Evolutionary conservation across 2,329 filamentous ascomycete genomes (phyloP).

Genomic region (Pochonia chlamydosporia): DNA sequence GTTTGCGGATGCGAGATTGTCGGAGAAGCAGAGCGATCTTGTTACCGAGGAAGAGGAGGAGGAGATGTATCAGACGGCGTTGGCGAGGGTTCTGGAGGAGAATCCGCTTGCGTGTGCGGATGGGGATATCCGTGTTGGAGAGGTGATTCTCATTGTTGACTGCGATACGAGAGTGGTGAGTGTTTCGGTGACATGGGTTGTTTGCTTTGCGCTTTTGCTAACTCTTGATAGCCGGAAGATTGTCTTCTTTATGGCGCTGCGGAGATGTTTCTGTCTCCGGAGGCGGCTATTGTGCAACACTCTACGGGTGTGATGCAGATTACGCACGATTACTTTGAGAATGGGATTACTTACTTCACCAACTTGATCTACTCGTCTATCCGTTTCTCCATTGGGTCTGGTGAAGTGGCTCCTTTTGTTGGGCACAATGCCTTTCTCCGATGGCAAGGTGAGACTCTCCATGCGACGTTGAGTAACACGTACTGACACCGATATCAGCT

Average conservation of each 20-base stretch:
- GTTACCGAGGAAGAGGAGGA: slow-evolving; percentile 27
- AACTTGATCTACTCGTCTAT: slow-evolving; percentile 73
- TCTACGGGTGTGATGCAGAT: slow-evolving; percentile 74
- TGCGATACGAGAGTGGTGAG: slow-evolving; percentile 58
- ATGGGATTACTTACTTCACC: slow-evolving; percentile 70
- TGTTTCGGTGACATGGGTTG: too few species aligned
- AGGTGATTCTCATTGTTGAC: slow-evolving; percentile 62
- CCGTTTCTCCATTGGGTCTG: slow-evolving; percentile 62
- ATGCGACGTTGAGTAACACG: not conserved
- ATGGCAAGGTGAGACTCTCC: slow-evolving; percentile 39
- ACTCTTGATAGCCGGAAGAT: slow-evolving; percentile 41
- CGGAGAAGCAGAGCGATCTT: slow-evolving; percentile 12
- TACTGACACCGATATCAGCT: slow-evolving; percentile 12
- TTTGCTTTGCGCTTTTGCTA: not conserved
- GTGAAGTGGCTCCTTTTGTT: slow-evolving; percentile 70
- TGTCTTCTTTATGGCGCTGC: slow-evolving; percentile 64
- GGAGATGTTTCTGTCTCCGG: slow-evolving; percentile 65
- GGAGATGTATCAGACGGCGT: slow-evolving; percentile 42
- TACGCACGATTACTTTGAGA: slow-evolving; percentile 66
- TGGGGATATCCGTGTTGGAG: slow-evolving; percentile 55
- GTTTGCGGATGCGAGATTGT: slow-evolving; percentile 16
- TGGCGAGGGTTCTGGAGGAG: slow-evolving; percentile 45
- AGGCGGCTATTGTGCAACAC: slow-evolving; percentile 68
- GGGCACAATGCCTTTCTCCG: slow-evolving; percentile 72
- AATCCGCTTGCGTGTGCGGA: slow-evolving; percentile 45